Evolutionary conservation across 768 basidiomycete species (phyloP), one percentile per base, ranked within the genome.

Genomic region (Termitomyces sp.): DNA sequence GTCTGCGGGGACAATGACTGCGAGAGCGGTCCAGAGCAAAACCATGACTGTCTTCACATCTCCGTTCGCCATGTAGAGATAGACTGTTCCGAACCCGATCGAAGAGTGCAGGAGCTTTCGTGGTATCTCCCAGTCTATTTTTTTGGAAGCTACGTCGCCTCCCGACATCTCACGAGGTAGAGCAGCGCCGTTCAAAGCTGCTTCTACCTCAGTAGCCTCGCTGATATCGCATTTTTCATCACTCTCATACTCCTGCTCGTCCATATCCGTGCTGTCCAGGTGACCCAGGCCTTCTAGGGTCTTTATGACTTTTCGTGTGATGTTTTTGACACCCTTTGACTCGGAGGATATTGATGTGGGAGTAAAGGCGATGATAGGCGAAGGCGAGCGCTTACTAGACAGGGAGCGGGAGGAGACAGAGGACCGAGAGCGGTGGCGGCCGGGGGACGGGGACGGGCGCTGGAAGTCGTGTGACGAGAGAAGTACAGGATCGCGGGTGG

Each of bases 111-210:
- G 69, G 10, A 83, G 71, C 71, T 97, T 97, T 62, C 94, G 75
- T 0, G 94, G 94, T 51, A 97, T 86, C 72, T 97, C 94, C 86
- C 88, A 94, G 72, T 94, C 89, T 32, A 90, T 77, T 62, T 78
- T 75, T 47, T 68, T 65, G 6, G 57, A 20, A 20, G 45, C 20
- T 16, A 33, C 38, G 20, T 32, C 20, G 9, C 18, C 56, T 16
- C 61, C 58, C 32, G 47, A 48, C 16, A 40, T 53, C 24, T 52
- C 50, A 52, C 13, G 45, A 55, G 33, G 57, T n/a, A 49, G 38
- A 9, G 60, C 57, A 48, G 38, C 3, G 11, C 57, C 58, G 18
- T 60, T 64, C 6, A 63, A 62, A 28, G 44, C 57, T 26, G 45
- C 55, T 32, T 66, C 61, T 18, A 69, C 74, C 55, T 63, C 67